Evolutionary conservation across 257 asterid genomes (phyloP).

Genomic region (Solanum pimpinellifolium): DNA sequence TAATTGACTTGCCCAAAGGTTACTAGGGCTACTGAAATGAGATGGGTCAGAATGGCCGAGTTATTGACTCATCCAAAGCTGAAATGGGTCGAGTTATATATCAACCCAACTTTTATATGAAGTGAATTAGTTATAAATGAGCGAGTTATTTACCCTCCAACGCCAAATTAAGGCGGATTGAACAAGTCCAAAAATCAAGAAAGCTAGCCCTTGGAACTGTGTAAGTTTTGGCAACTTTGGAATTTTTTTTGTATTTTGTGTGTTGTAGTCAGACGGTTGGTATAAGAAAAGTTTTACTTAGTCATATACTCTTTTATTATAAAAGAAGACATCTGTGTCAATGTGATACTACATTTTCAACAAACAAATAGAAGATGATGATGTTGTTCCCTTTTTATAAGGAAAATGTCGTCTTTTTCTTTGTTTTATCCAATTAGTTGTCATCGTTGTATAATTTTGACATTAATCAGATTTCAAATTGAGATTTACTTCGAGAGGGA

Average conservation of each 20-base stretch:
- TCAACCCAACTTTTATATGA: background rate
- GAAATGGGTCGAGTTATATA: background rate
- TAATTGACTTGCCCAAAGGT: background rate
- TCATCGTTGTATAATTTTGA: background rate
- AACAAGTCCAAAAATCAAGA: background rate
- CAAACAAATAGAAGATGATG: background rate
- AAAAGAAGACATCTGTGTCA: constrained; percentile 9
- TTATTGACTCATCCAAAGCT: background rate
- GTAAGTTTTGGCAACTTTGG: background rate
- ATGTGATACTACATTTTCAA: background rate
- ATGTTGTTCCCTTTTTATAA: background rate
- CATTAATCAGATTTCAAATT: background rate
- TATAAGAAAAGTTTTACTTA: constrained; percentile 1
- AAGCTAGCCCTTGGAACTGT: background rate
- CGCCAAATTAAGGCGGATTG: background rate
- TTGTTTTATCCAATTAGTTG: background rate
- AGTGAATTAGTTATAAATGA: background rate
- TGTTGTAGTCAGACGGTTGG: constrained; percentile 14
- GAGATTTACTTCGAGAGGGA: background rate
- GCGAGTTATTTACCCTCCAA: background rate
- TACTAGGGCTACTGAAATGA: background rate
- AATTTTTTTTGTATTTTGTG: constrained; percentile 1
- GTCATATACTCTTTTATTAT: constrained; percentile 9
- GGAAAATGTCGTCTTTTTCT: background rate
- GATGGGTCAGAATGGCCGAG: background rate